Evolutionary conservation across 192 early-diverging fungal species (phyloP), one percentile per base, ranked within the genome.

Genomic region (Coemansia umbellata): DNA sequence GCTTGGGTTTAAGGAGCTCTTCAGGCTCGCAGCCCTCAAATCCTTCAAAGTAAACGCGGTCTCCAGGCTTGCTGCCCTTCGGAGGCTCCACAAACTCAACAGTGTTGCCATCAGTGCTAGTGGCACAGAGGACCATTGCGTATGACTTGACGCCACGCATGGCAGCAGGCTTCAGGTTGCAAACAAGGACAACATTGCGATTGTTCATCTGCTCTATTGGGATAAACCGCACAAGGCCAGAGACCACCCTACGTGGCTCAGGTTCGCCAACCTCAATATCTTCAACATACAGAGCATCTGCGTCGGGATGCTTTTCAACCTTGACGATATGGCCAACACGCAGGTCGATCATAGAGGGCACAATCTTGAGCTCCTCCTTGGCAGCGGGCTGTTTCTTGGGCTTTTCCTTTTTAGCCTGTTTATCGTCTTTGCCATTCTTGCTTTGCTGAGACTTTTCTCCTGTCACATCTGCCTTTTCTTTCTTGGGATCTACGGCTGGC

Each of bases 261-360:
- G 69, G 84, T 63, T 97, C 94, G 49, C 93, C 93, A 26, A 86
- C 64, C 60, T 97, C 94, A 58, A 99, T 92, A 55, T 89, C 76
- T 75, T 99, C 96, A 17, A 99, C 92, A 60, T 99, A 99, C 13
- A 99, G 79, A 6, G 93, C 77, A 67, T 99, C 96, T 4, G 96
- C 96, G 59, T 92, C 90, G n/a, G 91, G 89, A 69, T 99, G 96
- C 68, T 89, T 87, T 67, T 87, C 74, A 23, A 85, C 89, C 17
- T 78, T 71, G 51, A 90, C 42, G 41, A 99, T 93, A 53, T 84
- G 84, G 28, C 95, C 96, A 32, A 99, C 94, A 26, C 91, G 87
- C 54, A 99, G 86, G 73, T 99, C 92, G 28, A 99, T 80, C 66
- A 91, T 86, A 36, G 91, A 88, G 8, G 85, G 86, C 24, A 81